Evolutionary conservation across 2,329 filamentous ascomycete genomes (phyloP), one percentile per base, ranked within the genome.

Genomic region (Pestalotiopsis sp.): DNA sequence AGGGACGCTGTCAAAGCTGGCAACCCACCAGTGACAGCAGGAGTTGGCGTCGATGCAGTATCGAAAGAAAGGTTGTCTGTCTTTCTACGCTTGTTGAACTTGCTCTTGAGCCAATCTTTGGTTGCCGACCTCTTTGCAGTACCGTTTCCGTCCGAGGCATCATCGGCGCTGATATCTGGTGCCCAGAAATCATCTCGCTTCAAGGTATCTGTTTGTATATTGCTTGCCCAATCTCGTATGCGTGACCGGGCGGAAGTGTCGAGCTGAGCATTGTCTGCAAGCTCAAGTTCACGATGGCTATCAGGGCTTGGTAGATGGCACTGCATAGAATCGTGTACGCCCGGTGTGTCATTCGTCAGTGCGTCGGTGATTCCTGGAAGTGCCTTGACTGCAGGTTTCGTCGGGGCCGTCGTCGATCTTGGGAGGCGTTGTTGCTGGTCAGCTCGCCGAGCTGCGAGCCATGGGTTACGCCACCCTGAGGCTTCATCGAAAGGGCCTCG

Each of bases 401-500:
- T 41, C 38, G 60, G 31, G 66, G 38, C 58, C 68, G 60, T 59
- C 41, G 14, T 36, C 67, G 70, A 56, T 71, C 63, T 36, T 59
- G 68, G 11, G 25, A 23, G 70, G 69, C 11, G 66, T 65, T 49
- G 68, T 63, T 12, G 67, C 64, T 17, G 61, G 20, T 25, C 66
- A 36, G 12, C 14, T 49, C 65, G 38, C 64, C 45, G 20, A 31
- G 64, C 65, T 72, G 82, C 80, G 57, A 78, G 74, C 87, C 87
- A 89, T 14, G 87, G 87, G 70, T 88, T 87, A 40, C 76, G 73
- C 86, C 86, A 89, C 25, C 84, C 84, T 2, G 78, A 81, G 56
- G 79, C 74, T 67, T 73, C 77, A 59, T 85, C 83, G 71, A 93
- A 91, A 0, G 91, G 91, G 0, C 91, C 91, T 69, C 80, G 84